Conservation (phyloP, 805 yeast genomes). For the Candida suzukii region DNA sequence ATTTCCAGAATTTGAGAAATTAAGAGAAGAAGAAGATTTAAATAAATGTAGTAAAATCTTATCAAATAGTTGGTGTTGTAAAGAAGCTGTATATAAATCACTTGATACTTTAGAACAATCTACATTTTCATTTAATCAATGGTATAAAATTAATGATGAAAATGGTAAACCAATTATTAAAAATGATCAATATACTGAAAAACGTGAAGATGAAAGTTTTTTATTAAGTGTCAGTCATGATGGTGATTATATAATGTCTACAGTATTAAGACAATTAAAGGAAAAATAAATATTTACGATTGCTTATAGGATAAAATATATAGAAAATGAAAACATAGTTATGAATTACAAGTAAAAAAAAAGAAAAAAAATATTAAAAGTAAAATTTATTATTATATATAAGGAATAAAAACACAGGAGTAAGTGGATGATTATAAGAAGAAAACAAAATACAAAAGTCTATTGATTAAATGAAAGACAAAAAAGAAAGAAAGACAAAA, state of each 20-base stretch:
- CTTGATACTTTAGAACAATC: slow-evolving; percentile 42
- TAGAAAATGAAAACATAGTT: no score
- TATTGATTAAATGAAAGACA: no score
- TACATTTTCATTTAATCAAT: slow-evolving; percentile 47
- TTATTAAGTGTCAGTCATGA: slow-evolving; percentile 60
- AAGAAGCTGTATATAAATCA: slow-evolving; percentile 68
- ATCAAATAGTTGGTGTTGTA: slow-evolving; percentile 64
- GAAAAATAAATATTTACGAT: no score
- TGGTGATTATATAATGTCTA: slow-evolving; percentile 48
- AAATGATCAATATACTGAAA: slow-evolving; percentile 20
- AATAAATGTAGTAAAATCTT: slow-evolving; percentile 28
- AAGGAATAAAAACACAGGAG: no score
- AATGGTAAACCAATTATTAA: slow-evolving; percentile 37
- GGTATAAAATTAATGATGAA: slow-evolving; percentile 42
- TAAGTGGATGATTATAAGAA: no score
- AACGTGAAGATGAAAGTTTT: slow-evolving; percentile 35
- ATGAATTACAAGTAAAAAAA: no score
- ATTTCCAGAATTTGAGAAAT: slow-evolving; percentile 25
- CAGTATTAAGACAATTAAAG: slow-evolving; percentile 30
- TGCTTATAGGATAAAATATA: no score
- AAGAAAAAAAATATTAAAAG: no score
- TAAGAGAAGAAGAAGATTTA: slow-evolving; percentile 9
- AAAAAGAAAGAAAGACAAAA: not conserved
- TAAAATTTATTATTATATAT: no score
- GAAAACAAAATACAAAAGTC: no score